Conservation (phyloP, 2,329 filamentous ascomycete species). For the Alternaria conjuncta region DNA sequence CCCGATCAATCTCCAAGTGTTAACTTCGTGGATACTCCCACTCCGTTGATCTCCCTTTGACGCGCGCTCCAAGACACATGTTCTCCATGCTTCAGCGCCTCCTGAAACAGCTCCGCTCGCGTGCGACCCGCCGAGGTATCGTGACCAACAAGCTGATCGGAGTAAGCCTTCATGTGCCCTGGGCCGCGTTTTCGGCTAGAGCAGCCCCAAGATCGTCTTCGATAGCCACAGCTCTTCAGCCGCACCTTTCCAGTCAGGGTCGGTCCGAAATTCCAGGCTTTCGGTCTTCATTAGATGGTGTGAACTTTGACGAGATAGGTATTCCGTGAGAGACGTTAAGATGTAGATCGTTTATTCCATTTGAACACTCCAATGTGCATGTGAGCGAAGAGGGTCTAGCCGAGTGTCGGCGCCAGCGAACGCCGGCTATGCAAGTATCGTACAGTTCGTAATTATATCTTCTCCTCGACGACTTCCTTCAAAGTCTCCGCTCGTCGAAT, state of each 20-base stretch:
- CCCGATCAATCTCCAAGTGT: constrained; percentile 6
- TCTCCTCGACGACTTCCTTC: constrained; percentile 37
- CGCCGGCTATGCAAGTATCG: constrained; percentile 10
- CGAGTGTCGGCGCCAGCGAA: not conserved
- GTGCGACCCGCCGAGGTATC: constrained; percentile 9
- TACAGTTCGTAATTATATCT: constrained; percentile 22
- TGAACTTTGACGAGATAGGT: not conserved
- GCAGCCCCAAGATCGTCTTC: not conserved
- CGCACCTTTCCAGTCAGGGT: constrained; percentile 6
- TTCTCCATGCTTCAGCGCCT: constrained; percentile 15
- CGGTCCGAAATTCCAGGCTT: not conserved
- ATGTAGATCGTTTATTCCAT: not conserved
- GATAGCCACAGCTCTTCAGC: constrained; percentile 5
- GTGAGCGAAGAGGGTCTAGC: constrained; percentile 15
- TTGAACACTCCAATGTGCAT: constrained; percentile 4
- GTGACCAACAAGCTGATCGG: constrained; percentile 26
- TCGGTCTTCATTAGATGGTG: not conserved
- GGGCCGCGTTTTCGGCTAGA: constrained; percentile 19
- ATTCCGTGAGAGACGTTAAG: not conserved
- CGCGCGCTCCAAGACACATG: constrained; percentile 9
- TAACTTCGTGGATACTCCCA: constrained; percentile 1
- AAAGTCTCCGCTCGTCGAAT: constrained; percentile 72
- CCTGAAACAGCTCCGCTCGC: constrained; percentile 22
- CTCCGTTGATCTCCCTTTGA: not conserved
- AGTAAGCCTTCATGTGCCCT: constrained; percentile 21